Evolutionary conservation across 768 basidiomycete genomes (phyloP).

Genomic region (Kwoniella dejecticola): DNA sequence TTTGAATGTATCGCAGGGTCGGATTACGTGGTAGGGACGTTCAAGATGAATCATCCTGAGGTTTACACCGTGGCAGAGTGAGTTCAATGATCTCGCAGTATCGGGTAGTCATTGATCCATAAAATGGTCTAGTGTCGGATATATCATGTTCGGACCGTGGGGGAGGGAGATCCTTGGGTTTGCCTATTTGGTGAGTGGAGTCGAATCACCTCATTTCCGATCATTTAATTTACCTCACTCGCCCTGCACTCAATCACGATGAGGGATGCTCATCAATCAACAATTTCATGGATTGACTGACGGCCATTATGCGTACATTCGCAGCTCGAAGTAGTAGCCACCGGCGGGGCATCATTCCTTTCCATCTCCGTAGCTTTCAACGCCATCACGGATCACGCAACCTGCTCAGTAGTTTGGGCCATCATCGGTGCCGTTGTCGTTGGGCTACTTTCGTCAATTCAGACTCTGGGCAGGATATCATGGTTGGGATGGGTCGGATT

Average conservation of each 20-base stretch:
- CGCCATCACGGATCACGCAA: constrained; percentile 52
- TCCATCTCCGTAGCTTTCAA: constrained; percentile 55
- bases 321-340: constrained; percentile 24
- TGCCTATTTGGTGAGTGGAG: constrained; percentile 29
- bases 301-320: not conserved
- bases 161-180: constrained; percentile 37
- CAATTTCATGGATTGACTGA: too few species aligned
- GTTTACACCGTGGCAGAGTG: constrained; percentile 33
- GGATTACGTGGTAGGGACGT: constrained; percentile 37
- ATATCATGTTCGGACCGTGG: constrained; percentile 31
- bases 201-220: not conserved
- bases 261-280: too few species aligned
- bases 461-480: constrained; percentile 50
- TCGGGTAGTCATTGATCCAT: too few species aligned
- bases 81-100: not conserved
- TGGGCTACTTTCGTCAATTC: constrained; percentile 40
- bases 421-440: constrained; percentile 47
- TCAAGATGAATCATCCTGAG: constrained; percentile 48
- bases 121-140: constrained; percentile 30
- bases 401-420: constrained; percentile 56
- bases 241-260: too few species aligned
- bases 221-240: too few species aligned
- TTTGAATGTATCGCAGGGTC: too few species aligned
- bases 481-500: constrained; percentile 50
- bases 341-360: constrained; percentile 40